Evolutionary conservation across 2,329 filamentous ascomycete species (phyloP).

Genomic region (Phyllosticta paracitricarpa): DNA sequence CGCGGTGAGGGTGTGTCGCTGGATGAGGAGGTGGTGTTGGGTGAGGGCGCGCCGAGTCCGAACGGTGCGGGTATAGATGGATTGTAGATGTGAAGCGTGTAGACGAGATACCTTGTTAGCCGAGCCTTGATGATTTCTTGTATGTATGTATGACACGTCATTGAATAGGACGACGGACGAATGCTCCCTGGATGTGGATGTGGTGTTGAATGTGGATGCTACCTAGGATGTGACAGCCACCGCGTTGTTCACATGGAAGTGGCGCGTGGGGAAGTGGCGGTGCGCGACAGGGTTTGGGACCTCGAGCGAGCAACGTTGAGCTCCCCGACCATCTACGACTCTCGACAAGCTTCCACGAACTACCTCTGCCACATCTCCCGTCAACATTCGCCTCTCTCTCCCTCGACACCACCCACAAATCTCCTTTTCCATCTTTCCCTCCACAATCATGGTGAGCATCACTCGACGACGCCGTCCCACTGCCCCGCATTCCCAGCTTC

Average conservation of each 20-base stretch:
- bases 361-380: background rate
- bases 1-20: background rate
- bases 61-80: background rate
- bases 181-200: too few relatives aligned
- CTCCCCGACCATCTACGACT: background rate
- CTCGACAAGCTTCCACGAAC: conserved; percentile 7
- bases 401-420: background rate
- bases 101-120: conserved; percentile 1
- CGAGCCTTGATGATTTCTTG: background rate
- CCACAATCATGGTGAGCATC: background rate
- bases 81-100: background rate
- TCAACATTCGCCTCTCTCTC: background rate
- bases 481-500: background rate
- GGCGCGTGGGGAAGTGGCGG: background rate
- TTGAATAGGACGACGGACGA: background rate
- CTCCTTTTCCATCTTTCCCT: background rate
- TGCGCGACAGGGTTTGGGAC: background rate
- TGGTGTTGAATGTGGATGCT: background rate
- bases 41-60: background rate
- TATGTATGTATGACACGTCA: background rate
- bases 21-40: background rate
- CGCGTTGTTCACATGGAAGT: background rate
- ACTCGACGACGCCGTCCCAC: background rate
- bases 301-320: too few relatives aligned
- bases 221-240: too few relatives aligned